Evolutionary conservation across 495 filamentous ascomycete genomes (phyloP).

Genomic region (Trichocladium antarcticum): DNA sequence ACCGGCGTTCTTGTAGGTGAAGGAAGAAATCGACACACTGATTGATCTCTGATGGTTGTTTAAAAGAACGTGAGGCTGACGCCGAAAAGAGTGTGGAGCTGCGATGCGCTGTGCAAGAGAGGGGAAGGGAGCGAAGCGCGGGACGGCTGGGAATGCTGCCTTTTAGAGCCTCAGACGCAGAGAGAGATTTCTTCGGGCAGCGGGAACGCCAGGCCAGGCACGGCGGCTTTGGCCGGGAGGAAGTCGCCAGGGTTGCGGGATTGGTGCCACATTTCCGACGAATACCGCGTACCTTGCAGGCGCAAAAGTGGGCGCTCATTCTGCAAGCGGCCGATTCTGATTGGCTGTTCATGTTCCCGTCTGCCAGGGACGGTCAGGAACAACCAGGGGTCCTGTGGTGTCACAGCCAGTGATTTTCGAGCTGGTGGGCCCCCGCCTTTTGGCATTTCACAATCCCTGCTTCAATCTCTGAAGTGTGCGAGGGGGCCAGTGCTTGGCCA

Average conservation of each 20-base stretch:
- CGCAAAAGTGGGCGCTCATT: not conserved
- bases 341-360: slow-evolving; percentile 2
- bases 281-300: slow-evolving; percentile 15
- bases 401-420: slow-evolving; percentile 4
- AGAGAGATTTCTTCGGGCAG: not conserved
- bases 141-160: slow-evolving; percentile 13
- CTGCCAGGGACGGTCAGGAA: slow-evolving; percentile 8
- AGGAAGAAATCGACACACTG: not conserved
- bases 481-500: not conserved
- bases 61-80: slow-evolving; percentile 28
- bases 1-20: slow-evolving; percentile 3
- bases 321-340: not conserved
- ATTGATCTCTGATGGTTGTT: not conserved
- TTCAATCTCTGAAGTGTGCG: slow-evolving; percentile 1
- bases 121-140: slow-evolving; percentile 13
- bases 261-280: slow-evolving; percentile 4
- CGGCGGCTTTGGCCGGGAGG: not conserved
- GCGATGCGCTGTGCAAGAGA: slow-evolving; percentile 15
- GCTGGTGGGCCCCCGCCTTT: not conserved
- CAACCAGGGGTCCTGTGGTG: not conserved
- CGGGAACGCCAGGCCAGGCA: not conserved
- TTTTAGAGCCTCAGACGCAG: slow-evolving; percentile 14
- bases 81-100: slow-evolving; percentile 29
- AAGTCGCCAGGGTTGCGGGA: not conserved
- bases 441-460: not conserved